Evolutionary conservation across 768 basidiomycete genomes (phyloP).

Genomic region (Panaeolus cyanescens): DNA sequence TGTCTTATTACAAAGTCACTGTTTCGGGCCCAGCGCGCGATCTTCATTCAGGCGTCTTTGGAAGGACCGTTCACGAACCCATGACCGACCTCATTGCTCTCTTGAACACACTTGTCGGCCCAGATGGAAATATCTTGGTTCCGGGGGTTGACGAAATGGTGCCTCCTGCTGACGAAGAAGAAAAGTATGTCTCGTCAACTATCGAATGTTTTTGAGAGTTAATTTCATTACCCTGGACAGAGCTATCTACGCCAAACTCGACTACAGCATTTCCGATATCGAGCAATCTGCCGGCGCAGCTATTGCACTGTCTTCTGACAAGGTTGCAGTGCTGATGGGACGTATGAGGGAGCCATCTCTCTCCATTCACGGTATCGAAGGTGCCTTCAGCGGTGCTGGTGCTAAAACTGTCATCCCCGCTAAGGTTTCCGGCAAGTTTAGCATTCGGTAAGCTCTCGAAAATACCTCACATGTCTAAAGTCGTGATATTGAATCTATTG

Average conservation of each 20-base stretch:
- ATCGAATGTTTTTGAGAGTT: neutral
- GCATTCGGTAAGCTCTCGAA: constrained; percentile 68
- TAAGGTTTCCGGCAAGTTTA: constrained; percentile 88
- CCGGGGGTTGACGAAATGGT: constrained; percentile 91
- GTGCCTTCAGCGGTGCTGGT: constrained; percentile 84
- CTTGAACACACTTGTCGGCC: constrained; percentile 83
- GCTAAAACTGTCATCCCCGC: constrained; percentile 96
- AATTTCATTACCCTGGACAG: constrained; percentile 34
- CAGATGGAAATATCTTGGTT: constrained; percentile 80
- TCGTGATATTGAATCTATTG: neutral
- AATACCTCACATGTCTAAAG: neutral
- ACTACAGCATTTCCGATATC: constrained; percentile 74
- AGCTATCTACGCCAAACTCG: constrained; percentile 70
- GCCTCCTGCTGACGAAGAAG: constrained; percentile 67
- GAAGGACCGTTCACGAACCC: constrained; percentile 81
- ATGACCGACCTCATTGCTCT: constrained; percentile 91
- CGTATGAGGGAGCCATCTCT: constrained; percentile 90
- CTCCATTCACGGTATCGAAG: constrained; percentile 94
- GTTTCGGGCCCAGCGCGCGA: constrained; percentile 85
- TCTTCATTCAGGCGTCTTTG: constrained; percentile 89
- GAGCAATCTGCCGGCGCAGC: constrained; percentile 74
- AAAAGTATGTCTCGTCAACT: constrained; percentile 45
- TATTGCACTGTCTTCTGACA: constrained; percentile 76
- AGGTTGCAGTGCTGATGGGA: constrained; percentile 83
- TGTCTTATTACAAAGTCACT: constrained; percentile 83